Evolutionary conservation across 2,329 filamentous ascomycete genomes (phyloP).

Genomic region (Stachybotrys elegans): DNA sequence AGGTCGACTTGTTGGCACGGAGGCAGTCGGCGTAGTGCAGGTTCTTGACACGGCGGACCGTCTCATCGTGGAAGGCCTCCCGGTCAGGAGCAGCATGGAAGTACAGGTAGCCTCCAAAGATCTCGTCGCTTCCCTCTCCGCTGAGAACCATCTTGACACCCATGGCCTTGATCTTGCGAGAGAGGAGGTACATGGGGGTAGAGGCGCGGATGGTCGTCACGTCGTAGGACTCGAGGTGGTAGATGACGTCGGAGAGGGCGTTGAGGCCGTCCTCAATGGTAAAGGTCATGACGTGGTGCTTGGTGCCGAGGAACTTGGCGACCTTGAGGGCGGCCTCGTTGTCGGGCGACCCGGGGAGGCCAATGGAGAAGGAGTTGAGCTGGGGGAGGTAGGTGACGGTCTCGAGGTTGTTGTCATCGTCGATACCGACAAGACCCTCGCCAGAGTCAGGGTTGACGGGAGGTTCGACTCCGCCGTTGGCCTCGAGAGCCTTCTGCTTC

Average conservation of each 20-base stretch:
- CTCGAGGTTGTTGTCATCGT: conserved; percentile 83
- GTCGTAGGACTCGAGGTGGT: conserved; percentile 95
- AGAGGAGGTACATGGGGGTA: conserved; percentile 96
- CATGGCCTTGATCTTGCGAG: conserved; percentile 98
- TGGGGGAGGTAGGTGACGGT: conserved; percentile 90
- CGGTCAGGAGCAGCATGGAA: conserved; percentile 93
- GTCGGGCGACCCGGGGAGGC: conserved; percentile 87
- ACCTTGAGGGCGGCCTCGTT: conserved; percentile 89
- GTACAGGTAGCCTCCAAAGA: conserved; percentile 97
- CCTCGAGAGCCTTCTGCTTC: conserved; percentile 56
- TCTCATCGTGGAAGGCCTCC: conserved; percentile 92
- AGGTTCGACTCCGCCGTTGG: conserved; percentile 38
- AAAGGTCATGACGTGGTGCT: conserved; percentile 97
- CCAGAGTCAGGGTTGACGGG: conserved; percentile 53
- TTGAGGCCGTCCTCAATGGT: conserved; percentile 97
- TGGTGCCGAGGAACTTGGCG: conserved; percentile 93
- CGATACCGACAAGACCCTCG: conserved; percentile 84
- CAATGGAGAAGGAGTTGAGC: conserved; percentile 98
- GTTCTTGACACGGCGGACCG: conserved; percentile 91
- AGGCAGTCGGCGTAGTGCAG: conserved; percentile 94
- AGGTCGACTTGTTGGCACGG: conserved; percentile 97
- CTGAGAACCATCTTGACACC: conserved; percentile 99
- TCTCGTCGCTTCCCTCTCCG: conserved; percentile 95
- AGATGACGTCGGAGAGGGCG: conserved; percentile 95
- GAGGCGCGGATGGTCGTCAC: conserved; percentile 98